These are phyloP conservation scores for Cutaneotrichosporon cutaneum DNA, from an alignment of 1,284 basidiomycete genomes.

Conservation along the genomic window DNA sequence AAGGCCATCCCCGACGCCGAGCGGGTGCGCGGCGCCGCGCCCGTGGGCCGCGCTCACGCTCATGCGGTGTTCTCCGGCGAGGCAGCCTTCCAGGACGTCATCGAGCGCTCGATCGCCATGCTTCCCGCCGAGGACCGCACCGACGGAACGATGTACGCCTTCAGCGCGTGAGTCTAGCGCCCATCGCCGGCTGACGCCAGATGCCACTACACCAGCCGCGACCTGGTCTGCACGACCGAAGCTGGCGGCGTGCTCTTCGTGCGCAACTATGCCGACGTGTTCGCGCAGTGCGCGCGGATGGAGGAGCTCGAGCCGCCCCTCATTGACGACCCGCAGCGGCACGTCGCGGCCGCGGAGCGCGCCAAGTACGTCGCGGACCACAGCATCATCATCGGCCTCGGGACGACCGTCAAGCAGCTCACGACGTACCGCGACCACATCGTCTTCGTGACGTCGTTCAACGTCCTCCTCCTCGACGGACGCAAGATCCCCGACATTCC, in stretches of 20 bases:
- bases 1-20: conserved; percentile 18
- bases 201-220: conserved; percentile 37
- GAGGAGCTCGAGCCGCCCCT: background rate
- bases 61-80: conserved; percentile 6
- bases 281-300: conserved; percentile 15
- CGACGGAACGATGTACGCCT: conserved; percentile 21
- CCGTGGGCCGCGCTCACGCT: conserved; percentile 10
- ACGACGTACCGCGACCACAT: conserved; percentile 36
- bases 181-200: conserved; percentile 1
- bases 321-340: background rate
- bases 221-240: conserved; percentile 35
- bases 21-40: conserved; percentile 12
- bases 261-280: conserved; percentile 32
- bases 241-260: conserved; percentile 33
- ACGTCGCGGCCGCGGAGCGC: conserved; percentile 14
- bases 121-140: conserved; percentile 11
- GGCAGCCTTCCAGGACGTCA: conserved; percentile 7
- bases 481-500: conserved; percentile 25
- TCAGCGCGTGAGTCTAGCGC: conserved; percentile 30
- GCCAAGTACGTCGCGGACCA: conserved; percentile 18
- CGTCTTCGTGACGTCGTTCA: conserved; percentile 27
- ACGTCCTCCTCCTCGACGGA: conserved; percentile 31
- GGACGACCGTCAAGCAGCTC: conserved; percentile 26
- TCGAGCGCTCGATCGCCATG: conserved; percentile 14
- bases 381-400: conserved; percentile 28